These are phyloP conservation scores for Tarenaya hassleriana DNA, from an alignment of 345 rosid species.

Conservation along the genomic window DNA sequence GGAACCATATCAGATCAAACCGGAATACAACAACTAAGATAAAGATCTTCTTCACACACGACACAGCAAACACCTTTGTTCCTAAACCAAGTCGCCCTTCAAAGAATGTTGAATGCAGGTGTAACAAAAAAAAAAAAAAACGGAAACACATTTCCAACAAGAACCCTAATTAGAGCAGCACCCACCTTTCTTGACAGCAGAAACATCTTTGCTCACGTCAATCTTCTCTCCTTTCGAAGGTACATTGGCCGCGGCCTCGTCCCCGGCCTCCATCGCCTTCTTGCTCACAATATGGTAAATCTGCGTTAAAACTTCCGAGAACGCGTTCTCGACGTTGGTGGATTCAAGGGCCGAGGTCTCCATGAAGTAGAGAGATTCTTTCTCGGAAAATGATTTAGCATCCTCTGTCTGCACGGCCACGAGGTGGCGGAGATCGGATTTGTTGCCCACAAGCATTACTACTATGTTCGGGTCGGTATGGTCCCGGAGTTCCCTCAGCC, in stretches of 20 bases:
- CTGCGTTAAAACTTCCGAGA: slow-evolving; percentile 44
- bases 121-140: slow-evolving; percentile 14
- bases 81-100: too few species aligned
- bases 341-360: slow-evolving; percentile 53
- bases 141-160: slow-evolving; percentile 20
- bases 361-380: slow-evolving; percentile 45
- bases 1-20: not conserved
- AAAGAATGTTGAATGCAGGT: not conserved
- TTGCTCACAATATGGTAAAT: slow-evolving; percentile 43
- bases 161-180: slow-evolving; percentile 26
- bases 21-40: not conserved
- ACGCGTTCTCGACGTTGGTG: slow-evolving; percentile 44
- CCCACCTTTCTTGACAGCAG: slow-evolving; percentile 34
- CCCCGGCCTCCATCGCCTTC: slow-evolving; percentile 39
- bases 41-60: not conserved
- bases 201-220: slow-evolving; percentile 35
- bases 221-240: slow-evolving; percentile 34
- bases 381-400: slow-evolving; percentile 41
- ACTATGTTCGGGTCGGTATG: slow-evolving; percentile 54
- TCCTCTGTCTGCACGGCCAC: slow-evolving; percentile 48
- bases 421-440: slow-evolving; percentile 47
- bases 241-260: slow-evolving; percentile 24
- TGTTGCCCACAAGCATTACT: slow-evolving; percentile 51
- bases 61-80: too few species aligned
- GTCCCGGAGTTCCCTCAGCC: slow-evolving; percentile 46